Percentiles rank a stretch among this genome's conserved stretches.
Evolutionary conservation across 257 asterid species (phyloP).

Genomic region (Ballota nigra): DNA sequence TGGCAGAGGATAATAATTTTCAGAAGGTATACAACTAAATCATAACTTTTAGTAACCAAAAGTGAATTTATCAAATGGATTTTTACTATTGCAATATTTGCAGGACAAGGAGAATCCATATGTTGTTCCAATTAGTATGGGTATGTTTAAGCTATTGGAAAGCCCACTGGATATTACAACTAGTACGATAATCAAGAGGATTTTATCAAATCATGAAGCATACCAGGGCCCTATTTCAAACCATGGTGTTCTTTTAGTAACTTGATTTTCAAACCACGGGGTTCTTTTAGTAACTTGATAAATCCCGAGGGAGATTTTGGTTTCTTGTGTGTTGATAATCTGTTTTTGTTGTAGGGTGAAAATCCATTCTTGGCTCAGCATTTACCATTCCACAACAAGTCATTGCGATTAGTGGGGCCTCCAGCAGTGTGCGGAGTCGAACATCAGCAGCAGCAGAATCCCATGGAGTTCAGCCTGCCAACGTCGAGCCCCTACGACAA

Average conservation of each 20-base stretch:
- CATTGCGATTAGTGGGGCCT: constrained; percentile 24
- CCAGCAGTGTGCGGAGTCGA: constrained; percentile 48
- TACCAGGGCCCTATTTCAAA: no score
- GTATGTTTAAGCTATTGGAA: constrained; percentile 63
- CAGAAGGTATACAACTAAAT: constrained; percentile 57
- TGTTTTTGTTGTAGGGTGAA: constrained; percentile 37
- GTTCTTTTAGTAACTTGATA: no score
- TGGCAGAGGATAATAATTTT: constrained; percentile 76
- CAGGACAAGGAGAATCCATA: constrained; percentile 74
- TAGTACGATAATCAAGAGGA: constrained; percentile 87
- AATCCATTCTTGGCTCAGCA: constrained; percentile 45
- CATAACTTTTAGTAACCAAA: neutral
- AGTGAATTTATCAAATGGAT: constrained; percentile 15
- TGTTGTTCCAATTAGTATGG: constrained; percentile 66
- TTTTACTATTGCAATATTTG: constrained; percentile 21
- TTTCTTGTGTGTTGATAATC: neutral
- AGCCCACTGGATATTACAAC: constrained; percentile 93
- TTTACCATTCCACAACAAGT: constrained; percentile 26
- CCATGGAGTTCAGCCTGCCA: constrained; percentile 60
- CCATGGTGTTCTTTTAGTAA: no score
- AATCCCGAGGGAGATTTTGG: no score
- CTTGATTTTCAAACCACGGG: no score
- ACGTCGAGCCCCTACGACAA: constrained; percentile 81
- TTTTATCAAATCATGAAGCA: constrained; percentile 86
- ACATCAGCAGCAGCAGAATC: constrained; percentile 40